These are phyloP conservation scores for maize (Zea mays) DNA, from an alignment of 176 grass and related monocot genomes.

Conservation along the genomic window Zm-B73-REFERENCE-NAM-5.0 NC_050098.1:171758501-171759000, in stretches of 20 bases:
- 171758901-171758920: slow-evolving; percentile 17
- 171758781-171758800: background rate
- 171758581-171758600: no score
- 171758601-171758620: no score
- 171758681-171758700: no score
- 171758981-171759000: slow-evolving; percentile 24
- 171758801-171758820: background rate
- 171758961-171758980: background rate
- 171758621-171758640: no score
- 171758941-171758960: background rate
- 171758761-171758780: background rate
- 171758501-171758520: no score
- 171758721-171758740: no score
- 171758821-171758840: background rate
- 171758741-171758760: background rate
- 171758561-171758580: no score
- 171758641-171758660: no score
- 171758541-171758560: no score
- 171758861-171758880: background rate
- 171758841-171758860: background rate
- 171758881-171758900: background rate
- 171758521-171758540: no score
- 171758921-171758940: background rate
- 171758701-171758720: no score
- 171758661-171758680: no score